phyloP scores from a whole-genome alignment of 176 grass and related monocot species.

The Oryza glumipatula region DNA sequence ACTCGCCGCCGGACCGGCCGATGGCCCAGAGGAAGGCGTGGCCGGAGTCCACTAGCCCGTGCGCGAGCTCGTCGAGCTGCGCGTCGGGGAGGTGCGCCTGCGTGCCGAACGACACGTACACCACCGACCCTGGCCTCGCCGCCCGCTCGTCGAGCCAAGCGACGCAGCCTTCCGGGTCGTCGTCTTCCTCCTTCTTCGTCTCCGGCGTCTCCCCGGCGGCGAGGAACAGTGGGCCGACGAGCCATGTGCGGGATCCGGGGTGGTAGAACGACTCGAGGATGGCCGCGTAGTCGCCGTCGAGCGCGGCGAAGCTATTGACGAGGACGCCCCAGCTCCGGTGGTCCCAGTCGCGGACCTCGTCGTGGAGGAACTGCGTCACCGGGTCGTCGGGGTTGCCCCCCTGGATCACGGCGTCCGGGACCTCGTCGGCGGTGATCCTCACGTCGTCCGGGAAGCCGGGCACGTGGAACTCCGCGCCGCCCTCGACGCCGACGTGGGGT shows the following conservation, averaged over 20 bases:
- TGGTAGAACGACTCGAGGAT: constrained; percentile 42
- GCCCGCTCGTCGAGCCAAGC: constrained; percentile 35
- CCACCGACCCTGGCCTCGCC: constrained; percentile 11
- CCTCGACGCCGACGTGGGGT: not conserved
- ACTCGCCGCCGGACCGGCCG: constrained; percentile 12
- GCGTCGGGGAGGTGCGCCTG: constrained; percentile 29
- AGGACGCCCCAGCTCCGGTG: constrained; percentile 31
- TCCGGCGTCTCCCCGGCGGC: not conserved
- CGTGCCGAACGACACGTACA: constrained; percentile 59
- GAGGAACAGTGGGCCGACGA: constrained; percentile 32
- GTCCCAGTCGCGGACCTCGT: constrained; percentile 16
- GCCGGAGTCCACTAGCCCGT: constrained; percentile 40
- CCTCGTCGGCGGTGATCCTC: constrained; percentile 6
- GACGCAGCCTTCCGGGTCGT: constrained; percentile 34
- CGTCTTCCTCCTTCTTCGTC: not conserved
- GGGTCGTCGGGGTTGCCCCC: constrained; percentile 27
- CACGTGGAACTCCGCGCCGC: constrained; percentile 1
- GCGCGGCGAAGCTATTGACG: constrained; percentile 51
- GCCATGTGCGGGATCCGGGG: constrained; percentile 10
- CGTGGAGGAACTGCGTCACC: not conserved
- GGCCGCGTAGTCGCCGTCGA: constrained; percentile 34
- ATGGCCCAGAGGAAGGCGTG: constrained; percentile 51
- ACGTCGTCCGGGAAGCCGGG: constrained; percentile 34
- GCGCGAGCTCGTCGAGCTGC: constrained; percentile 53
- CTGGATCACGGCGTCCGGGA: not conserved